These are phyloP conservation scores for Talaromyces sp. DNA, from an alignment of 2,329 filamentous ascomycete species.

Conservation along the genomic window DNA sequence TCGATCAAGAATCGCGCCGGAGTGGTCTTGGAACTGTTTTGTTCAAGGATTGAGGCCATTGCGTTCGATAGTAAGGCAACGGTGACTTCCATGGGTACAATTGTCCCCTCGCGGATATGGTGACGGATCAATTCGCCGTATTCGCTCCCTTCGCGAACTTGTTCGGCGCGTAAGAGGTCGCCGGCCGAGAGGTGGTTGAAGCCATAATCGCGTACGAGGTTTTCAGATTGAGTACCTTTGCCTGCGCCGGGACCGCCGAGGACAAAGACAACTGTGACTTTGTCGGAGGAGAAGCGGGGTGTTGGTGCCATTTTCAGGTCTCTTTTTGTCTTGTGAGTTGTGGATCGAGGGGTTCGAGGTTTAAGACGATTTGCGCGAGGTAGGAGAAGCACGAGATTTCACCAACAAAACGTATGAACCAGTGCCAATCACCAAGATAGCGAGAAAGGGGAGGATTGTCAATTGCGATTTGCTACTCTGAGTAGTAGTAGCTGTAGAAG, in stretches of 20 bases:
- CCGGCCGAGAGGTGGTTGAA: slow-evolving; percentile 93
- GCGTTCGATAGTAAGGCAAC: slow-evolving; percentile 90
- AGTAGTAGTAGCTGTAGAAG: slow-evolving; percentile 14
- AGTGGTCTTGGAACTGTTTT: slow-evolving; percentile 32
- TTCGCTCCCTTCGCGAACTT: slow-evolving; percentile 76
- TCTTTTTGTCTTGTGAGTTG: not conserved
- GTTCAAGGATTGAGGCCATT: slow-evolving; percentile 66
- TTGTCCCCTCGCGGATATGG: slow-evolving; percentile 89
- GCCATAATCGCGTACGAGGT: slow-evolving; percentile 78
- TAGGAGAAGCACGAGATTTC: slow-evolving; percentile 41
- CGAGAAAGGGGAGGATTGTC: slow-evolving; percentile 39
- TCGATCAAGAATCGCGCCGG: slow-evolving; percentile 71
- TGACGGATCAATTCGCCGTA: slow-evolving; percentile 90
- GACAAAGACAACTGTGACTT: slow-evolving; percentile 92
- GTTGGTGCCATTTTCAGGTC: slow-evolving; percentile 38
- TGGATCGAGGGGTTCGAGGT: not conserved
- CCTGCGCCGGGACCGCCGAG: slow-evolving; percentile 93
- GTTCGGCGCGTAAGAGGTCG: slow-evolving; percentile 88
- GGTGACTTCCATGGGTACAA: slow-evolving; percentile 99
- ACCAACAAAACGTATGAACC: slow-evolving; percentile 50
- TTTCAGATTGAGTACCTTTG: slow-evolving; percentile 92
- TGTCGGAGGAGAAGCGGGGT: slow-evolving; percentile 69
- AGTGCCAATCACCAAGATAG: slow-evolving; percentile 45
- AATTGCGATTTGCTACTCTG: slow-evolving; percentile 33
- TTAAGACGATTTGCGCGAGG: slow-evolving; percentile 14